These are phyloP conservation scores for Boletus sp. DNA, from an alignment of 768 basidiomycete genomes.

Conservation along the genomic window DNA sequence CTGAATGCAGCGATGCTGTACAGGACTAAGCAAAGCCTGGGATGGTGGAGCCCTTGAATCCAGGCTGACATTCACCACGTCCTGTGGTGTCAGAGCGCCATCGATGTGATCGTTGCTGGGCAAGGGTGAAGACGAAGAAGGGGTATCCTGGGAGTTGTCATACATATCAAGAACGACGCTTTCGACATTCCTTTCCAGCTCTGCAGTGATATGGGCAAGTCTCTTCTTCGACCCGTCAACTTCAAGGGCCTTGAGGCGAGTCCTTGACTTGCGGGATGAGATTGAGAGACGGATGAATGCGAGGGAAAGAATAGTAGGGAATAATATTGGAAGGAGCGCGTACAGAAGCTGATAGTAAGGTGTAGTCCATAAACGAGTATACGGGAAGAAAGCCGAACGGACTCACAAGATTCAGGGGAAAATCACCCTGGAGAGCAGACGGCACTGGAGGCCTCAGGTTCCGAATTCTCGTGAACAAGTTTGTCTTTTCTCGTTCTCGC, in stretches of 20 bases:
- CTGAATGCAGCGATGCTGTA: conserved; percentile 54
- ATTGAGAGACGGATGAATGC: conserved; percentile 55
- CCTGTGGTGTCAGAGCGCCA: not conserved
- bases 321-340: conserved; percentile 55
- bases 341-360: conserved; percentile 45
- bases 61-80: not conserved
- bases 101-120: not conserved
- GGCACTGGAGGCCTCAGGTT: conserved; percentile 48
- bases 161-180: conserved; percentile 58
- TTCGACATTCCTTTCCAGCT: conserved; percentile 61
- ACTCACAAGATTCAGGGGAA: conserved; percentile 72
- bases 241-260: conserved; percentile 65
- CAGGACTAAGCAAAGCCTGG: conserved; percentile 49
- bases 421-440: conserved; percentile 53
- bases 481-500: conserved; percentile 36
- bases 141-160: conserved; percentile 37
- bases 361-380: not conserved
- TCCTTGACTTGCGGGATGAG: conserved; percentile 55
- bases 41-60: conserved; percentile 16
- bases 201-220: conserved; percentile 54
- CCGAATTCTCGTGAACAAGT: conserved; percentile 45
- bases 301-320: conserved; percentile 57
- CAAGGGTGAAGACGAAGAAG: conserved; percentile 16
- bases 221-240: conserved; percentile 45
- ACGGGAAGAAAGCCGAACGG: not conserved